These are phyloP conservation scores for Litsea cubeba DNA, from an alignment of 164 flowering plant species.

Conservation along the genomic window DNA sequence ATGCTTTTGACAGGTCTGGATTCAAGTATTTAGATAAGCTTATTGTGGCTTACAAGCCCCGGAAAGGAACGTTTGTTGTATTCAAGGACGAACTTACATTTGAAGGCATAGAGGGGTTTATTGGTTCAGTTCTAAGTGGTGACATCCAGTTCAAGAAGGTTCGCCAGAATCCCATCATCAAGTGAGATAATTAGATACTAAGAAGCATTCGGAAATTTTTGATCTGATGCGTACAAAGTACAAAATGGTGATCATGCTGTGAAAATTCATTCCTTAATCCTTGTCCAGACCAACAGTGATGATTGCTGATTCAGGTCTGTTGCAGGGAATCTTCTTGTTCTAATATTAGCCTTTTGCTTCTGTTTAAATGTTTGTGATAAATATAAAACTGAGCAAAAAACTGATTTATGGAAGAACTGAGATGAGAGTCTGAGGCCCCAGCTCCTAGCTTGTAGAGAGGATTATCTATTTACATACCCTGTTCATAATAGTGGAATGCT, in stretches of 20 bases:
- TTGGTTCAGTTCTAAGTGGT: constrained; percentile 68
- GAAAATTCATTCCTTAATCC: background rate
- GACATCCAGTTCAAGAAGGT: constrained; percentile 61
- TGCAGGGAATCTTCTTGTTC: too few species aligned
- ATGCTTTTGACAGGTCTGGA: constrained; percentile 60
- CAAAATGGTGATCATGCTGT: background rate
- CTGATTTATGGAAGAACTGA: too few species aligned
- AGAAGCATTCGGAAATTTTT: background rate
- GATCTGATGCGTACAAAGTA: background rate
- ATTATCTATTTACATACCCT: too few species aligned
- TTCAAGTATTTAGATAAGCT: constrained; percentile 54
- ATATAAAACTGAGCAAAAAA: too few species aligned
- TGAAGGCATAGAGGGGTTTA: constrained; percentile 66
- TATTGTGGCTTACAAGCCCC: constrained; percentile 78
- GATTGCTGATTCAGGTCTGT: too few species aligned
- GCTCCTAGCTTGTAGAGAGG: too few species aligned
- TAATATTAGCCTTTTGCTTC: too few species aligned
- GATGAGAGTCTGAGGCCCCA: too few species aligned
- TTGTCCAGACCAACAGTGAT: background rate
- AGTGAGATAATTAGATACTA: constrained; percentile 17
- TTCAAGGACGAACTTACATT: constrained; percentile 34
- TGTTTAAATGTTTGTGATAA: too few species aligned
- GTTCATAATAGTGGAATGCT: too few species aligned
- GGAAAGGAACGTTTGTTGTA: constrained; percentile 61
- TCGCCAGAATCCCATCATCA: constrained; percentile 50